Evolutionary conservation across 106 monocot genomes (phyloP).

Genomic region (Allium sativum): DNA sequence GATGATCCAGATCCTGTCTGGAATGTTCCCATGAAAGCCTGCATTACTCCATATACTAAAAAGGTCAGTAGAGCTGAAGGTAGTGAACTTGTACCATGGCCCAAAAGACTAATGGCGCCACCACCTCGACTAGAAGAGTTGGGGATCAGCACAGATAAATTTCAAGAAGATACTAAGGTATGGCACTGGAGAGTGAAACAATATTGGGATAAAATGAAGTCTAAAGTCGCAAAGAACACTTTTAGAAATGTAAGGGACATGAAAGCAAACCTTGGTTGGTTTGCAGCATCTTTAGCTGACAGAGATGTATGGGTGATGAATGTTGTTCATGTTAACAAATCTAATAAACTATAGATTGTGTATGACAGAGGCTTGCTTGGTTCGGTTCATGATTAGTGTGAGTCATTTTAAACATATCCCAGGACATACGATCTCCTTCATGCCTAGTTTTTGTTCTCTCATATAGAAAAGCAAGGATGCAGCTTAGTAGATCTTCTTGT

Average conservation of each 20-base stretch:
- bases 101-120: slow-evolving; percentile 54
- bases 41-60: slow-evolving; percentile 62
- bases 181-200: slow-evolving; percentile 61
- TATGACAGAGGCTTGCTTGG: slow-evolving; percentile 91
- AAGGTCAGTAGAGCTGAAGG: slow-evolving; percentile 36
- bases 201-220: slow-evolving; percentile 72
- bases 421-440: slow-evolving; percentile 91
- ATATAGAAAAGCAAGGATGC: slow-evolving; percentile 48
- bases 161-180: slow-evolving; percentile 54
- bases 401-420: slow-evolving; percentile 87
- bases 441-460: slow-evolving; percentile 61
- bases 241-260: slow-evolving; percentile 94
- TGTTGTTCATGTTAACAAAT: slow-evolving; percentile 52
- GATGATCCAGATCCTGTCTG: slow-evolving; percentile 74
- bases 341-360: slow-evolving; percentile 67
- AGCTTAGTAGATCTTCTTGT: slow-evolving; percentile 74
- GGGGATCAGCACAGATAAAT: slow-evolving; percentile 43
- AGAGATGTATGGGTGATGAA: slow-evolving; percentile 96
- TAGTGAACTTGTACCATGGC: slow-evolving; percentile 67
- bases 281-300: slow-evolving; percentile 65
- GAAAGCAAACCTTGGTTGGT: slow-evolving; percentile 79
- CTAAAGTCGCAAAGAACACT: slow-evolving; percentile 42
- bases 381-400: slow-evolving; percentile 82
- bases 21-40: slow-evolving; percentile 69
- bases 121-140: slow-evolving; percentile 81